A percentile compares a stretch with the other conserved stretches of the same genome.
Evolutionary conservation across 805 yeast species (phyloP).

Genomic region (Saturnispora serradocipensis): DNA sequence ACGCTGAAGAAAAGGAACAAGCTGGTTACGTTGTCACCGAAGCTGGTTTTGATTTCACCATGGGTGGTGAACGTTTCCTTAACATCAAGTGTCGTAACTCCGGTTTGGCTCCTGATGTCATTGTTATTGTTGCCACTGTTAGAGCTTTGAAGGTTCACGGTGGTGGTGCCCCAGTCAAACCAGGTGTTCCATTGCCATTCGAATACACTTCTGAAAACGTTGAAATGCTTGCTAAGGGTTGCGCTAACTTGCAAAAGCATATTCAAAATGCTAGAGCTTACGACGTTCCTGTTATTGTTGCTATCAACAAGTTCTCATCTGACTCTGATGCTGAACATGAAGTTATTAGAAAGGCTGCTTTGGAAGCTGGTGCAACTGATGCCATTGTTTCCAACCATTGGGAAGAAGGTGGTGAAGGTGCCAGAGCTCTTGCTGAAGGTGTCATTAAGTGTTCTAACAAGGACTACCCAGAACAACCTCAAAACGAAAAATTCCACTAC

Average conservation of each 20-base stretch:
- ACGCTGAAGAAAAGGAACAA: slow-evolving; percentile 28
- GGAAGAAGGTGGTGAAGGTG: slow-evolving; percentile 94
- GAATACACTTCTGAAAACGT: slow-evolving; percentile 77
- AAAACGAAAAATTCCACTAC: slow-evolving; percentile 42
- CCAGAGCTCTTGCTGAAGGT: slow-evolving; percentile 72
- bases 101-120: slow-evolving; percentile 80
- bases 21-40: slow-evolving; percentile 91
- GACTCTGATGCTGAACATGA: slow-evolving; percentile 77
- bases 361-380: slow-evolving; percentile 86
- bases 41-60: slow-evolving; percentile 97
- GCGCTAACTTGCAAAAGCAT: slow-evolving; percentile 84
- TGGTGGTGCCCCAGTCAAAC: slow-evolving; percentile 94
- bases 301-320: slow-evolving; percentile 78
- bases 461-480: slow-evolving; percentile 29
- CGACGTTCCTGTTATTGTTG: slow-evolving; percentile 90
- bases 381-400: slow-evolving; percentile 90
- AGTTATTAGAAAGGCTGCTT: slow-evolving; percentile 68
- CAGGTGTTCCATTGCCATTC: slow-evolving; percentile 78
- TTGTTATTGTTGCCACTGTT: slow-evolving; percentile 91
- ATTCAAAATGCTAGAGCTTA: slow-evolving; percentile 75
- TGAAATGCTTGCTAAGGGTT: slow-evolving; percentile 68
- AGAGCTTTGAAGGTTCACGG: slow-evolving; percentile 96
- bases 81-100: slow-evolving; percentile 92
- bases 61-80: slow-evolving; percentile 98
- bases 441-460: slow-evolving; percentile 60